These are phyloP conservation scores for Daldinia concentrica DNA, from an alignment of 495 filamentous ascomycete genomes.

Conservation along the genomic window DNA sequence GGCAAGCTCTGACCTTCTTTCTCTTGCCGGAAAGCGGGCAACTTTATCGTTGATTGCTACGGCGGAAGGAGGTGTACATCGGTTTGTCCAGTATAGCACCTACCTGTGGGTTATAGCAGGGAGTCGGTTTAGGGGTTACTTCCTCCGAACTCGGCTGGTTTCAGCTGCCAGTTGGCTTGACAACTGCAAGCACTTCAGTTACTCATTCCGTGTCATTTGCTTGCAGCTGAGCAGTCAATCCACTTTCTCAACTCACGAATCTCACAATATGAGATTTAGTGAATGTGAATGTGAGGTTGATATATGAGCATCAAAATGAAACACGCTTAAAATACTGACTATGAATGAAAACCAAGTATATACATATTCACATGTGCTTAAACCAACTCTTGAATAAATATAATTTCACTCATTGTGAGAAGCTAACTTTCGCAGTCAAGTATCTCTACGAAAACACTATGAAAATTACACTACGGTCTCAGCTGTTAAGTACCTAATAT, in stretches of 20 bases:
- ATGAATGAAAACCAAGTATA: not conserved
- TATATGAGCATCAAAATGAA: not conserved
- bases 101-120: not conserved
- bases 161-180: conserved; percentile 18
- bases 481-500: not conserved
- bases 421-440: not conserved
- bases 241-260: not conserved
- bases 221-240: not conserved
- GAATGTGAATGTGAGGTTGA: not conserved
- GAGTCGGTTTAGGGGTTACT: not conserved
- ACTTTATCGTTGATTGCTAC: conserved; percentile 10
- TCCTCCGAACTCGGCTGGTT: conserved; percentile 32
- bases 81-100: not conserved
- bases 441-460: too few relatives aligned
- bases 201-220: not conserved
- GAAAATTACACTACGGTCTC: too few relatives aligned
- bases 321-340: not conserved
- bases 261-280: not conserved
- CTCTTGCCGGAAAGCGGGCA: not conserved
- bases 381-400: not conserved
- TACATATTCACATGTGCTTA: not conserved
- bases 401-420: not conserved
- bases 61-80: not conserved
- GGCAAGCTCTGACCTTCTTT: not conserved
- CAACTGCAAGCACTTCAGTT: not conserved